Conservation (phyloP, 2,329 filamentous ascomycete genomes). For the Aspergillus sp. region DNA sequence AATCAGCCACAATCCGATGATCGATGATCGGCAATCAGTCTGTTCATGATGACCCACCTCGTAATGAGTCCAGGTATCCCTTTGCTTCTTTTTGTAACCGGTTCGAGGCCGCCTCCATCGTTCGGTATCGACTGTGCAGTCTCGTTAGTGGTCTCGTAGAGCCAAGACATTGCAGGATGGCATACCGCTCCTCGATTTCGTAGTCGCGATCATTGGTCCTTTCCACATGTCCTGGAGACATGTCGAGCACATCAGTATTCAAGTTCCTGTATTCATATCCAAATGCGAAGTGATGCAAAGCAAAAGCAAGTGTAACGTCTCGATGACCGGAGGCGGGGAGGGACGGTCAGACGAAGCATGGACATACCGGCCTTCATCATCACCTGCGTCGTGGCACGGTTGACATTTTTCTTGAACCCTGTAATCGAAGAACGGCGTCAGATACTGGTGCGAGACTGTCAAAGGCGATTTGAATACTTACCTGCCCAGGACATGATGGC, state of each 20-base stretch:
- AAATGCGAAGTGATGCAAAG: no score
- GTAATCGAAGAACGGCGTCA: slow-evolving; percentile 6
- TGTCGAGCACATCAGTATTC: slow-evolving; percentile 1
- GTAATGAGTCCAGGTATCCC: slow-evolving; percentile 89
- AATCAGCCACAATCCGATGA: neutral
- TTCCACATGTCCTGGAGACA: slow-evolving; percentile 71
- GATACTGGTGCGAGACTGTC: neutral
- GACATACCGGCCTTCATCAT: slow-evolving; percentile 94
- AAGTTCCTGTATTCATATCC: no score
- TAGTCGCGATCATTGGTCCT: slow-evolving; percentile 98
- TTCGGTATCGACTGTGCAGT: slow-evolving; percentile 69
- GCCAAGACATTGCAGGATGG: slow-evolving; percentile 1
- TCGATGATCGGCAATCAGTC: neutral
- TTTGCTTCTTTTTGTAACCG: slow-evolving; percentile 96
- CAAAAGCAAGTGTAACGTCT: no score
- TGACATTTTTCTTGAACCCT: slow-evolving; percentile 95
- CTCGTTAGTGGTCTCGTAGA: slow-evolving; percentile 9
- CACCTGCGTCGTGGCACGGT: slow-evolving; percentile 96
- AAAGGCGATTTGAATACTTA: slow-evolving; percentile 24
- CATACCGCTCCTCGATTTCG: slow-evolving; percentile 84
- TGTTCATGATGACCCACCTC: slow-evolving; percentile 49
- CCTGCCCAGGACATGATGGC: slow-evolving; percentile 63
- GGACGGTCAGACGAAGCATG: slow-evolving; percentile 12
- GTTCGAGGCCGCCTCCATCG: slow-evolving; percentile 89
- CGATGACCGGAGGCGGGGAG: slow-evolving; percentile 2